These are phyloP conservation scores for Dalechampia spathulata DNA, from an alignment of 441 rosid genomes.

Conservation along the genomic window DNA sequence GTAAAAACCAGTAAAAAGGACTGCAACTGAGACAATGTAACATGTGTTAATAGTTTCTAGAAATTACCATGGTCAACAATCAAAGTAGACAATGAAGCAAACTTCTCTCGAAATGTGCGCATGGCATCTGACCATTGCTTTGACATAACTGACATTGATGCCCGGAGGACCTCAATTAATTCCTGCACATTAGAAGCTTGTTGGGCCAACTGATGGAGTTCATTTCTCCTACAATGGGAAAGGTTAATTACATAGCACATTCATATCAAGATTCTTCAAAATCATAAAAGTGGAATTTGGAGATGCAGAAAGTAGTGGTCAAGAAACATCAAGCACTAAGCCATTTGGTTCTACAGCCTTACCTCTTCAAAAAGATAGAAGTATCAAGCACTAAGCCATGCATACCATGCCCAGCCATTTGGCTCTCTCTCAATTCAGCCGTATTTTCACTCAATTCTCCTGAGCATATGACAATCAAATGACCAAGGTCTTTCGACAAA, in stretches of 20 bases:
- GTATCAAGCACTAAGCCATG: constrained; percentile 74
- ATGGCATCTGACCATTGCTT: constrained; percentile 94
- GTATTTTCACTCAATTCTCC: constrained; percentile 56
- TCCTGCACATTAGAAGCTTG: constrained; percentile 91
- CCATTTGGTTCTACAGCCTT: constrained; percentile 17
- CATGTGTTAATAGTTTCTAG: constrained; percentile 9
- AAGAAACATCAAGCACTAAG: background rate
- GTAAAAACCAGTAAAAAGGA: constrained; percentile 15
- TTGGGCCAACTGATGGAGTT: constrained; percentile 93
- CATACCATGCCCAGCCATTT: constrained; percentile 25
- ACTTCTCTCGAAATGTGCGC: constrained; percentile 69
- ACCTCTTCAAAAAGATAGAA: constrained; percentile 82
- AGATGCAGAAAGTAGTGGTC: background rate
- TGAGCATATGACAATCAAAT: constrained; percentile 63
- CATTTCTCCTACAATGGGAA: constrained; percentile 50
- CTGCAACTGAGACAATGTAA: constrained; percentile 9
- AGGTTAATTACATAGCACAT: constrained; percentile 5
- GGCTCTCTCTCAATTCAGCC: constrained; percentile 28
- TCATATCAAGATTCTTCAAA: constrained; percentile 1
- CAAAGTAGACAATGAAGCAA: constrained; percentile 60
- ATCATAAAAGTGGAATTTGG: background rate
- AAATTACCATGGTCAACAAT: constrained; percentile 66
- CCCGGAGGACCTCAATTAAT: constrained; percentile 68
- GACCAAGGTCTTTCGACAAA: constrained; percentile 83
- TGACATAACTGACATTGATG: constrained; percentile 69